Conservation (phyloP, 257 asterid species). For the Primulina eburnea region DNA sequence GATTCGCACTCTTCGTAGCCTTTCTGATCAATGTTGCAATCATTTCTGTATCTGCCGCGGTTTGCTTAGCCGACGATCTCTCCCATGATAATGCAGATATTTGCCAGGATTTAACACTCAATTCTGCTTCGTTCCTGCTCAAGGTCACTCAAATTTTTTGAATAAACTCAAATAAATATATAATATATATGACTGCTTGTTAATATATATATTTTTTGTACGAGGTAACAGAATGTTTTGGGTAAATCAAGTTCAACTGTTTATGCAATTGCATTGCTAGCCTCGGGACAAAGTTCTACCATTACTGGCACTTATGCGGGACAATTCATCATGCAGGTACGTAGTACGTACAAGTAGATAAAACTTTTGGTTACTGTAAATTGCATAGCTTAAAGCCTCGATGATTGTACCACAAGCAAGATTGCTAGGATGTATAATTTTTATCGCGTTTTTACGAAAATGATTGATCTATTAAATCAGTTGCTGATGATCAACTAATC, state of each 20-base stretch:
- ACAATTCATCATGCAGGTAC: conserved; percentile 90
- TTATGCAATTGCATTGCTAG: conserved; percentile 80
- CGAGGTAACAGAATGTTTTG: conserved; percentile 58
- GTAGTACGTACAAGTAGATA: too few relatives aligned
- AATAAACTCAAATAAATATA: background rate
- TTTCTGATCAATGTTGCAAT: conserved; percentile 75
- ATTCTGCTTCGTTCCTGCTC: conserved; percentile 86
- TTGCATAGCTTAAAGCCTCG: too few relatives aligned
- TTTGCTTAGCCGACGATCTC: conserved; percentile 48
- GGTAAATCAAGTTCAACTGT: conserved; percentile 77
- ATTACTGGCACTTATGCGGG: conserved; percentile 98
- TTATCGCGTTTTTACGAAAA: too few relatives aligned
- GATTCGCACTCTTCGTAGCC: conserved; percentile 69
- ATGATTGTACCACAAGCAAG: too few relatives aligned
- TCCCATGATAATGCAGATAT: conserved; percentile 31
- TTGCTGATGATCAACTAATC: too few relatives aligned
- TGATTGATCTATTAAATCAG: too few relatives aligned
- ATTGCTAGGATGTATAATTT: too few relatives aligned
- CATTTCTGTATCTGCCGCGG: conserved; percentile 73
- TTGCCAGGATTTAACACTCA: conserved; percentile 68
- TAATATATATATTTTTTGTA: background rate
- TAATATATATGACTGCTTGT: background rate
- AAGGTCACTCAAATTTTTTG: conserved; percentile 39
- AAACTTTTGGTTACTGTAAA: background rate
- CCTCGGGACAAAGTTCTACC: conserved; percentile 94